These are phyloP conservation scores for Gryganskiella cystojenkinii DNA, from an alignment of 192 early-diverging fungal species.

Conservation along the genomic window DNA sequence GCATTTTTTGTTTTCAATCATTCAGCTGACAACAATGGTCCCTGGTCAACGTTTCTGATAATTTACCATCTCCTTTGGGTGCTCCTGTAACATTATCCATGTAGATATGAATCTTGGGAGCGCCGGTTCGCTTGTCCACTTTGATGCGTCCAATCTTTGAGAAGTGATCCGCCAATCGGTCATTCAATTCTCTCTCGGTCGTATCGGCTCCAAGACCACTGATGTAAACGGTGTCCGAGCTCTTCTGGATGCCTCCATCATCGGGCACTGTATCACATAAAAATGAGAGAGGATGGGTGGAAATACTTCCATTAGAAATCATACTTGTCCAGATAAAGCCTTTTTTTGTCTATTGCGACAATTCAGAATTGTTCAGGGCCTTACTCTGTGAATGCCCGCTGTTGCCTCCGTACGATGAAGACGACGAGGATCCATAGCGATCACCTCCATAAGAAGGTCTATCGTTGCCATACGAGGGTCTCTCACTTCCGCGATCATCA, in stretches of 20 bases:
- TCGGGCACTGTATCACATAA: constrained; percentile 27
- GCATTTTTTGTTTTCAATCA: too few species aligned
- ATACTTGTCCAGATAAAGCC: too few species aligned
- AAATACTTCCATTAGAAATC: too few species aligned
- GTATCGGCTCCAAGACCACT: constrained; percentile 67
- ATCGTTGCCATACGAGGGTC: not conserved
- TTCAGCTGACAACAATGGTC: too few species aligned
- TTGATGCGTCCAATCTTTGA: constrained; percentile 79
- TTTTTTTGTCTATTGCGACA: too few species aligned
- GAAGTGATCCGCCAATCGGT: constrained; percentile 69
- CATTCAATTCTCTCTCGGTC: constrained; percentile 60
- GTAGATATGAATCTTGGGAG: constrained; percentile 81
- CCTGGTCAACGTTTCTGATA: not conserved
- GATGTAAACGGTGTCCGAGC: constrained; percentile 78
- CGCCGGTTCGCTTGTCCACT: constrained; percentile 68
- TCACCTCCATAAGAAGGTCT: constrained; percentile 26
- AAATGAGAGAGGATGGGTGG: too few species aligned
- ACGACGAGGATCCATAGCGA: constrained; percentile 33
- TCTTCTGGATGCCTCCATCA: constrained; percentile 54
- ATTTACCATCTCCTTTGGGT: constrained; percentile 78
- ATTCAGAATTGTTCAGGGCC: not conserved
- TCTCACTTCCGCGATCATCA: constrained; percentile 10
- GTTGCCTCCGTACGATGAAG: not conserved
- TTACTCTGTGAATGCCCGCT: constrained; percentile 20
- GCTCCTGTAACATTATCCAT: constrained; percentile 66